These are phyloP conservation scores for Protomyces pachydermus DNA, from an alignment of 1,139 yeast species.

Conservation along the genomic window DNA sequence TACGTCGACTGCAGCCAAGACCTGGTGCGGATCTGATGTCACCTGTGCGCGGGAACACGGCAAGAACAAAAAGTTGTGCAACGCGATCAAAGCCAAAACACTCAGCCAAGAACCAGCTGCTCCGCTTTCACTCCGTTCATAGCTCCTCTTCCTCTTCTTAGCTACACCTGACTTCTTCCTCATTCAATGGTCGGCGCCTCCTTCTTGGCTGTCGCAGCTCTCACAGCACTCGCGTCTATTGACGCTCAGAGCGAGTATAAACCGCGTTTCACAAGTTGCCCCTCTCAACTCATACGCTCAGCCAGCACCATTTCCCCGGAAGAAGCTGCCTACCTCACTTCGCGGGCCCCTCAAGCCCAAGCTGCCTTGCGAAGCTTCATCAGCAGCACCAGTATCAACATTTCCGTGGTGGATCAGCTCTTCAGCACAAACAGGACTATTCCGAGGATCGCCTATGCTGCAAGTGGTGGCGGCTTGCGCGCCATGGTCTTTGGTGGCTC, in stretches of 20 bases:
- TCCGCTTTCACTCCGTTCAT: no score
- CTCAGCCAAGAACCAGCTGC: no score
- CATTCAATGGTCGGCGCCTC: neutral
- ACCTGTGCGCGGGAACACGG: no score
- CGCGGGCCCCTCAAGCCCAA: conserved; percentile 52
- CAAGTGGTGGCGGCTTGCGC: conserved; percentile 89
- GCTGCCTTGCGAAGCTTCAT: conserved; percentile 55
- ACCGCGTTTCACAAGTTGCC: conserved; percentile 59
- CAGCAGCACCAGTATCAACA: conserved; percentile 53
- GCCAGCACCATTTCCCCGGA: conserved; percentile 29
- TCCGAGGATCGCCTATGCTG: conserved; percentile 62
- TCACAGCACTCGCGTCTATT: neutral
- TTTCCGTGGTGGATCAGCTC: conserved; percentile 47
- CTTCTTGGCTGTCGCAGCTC: neutral
- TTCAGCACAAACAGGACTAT: conserved; percentile 44
- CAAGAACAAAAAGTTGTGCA: no score
- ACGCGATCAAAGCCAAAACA: no score
- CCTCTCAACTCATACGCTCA: conserved; percentile 36
- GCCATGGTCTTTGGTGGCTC: conserved; percentile 94
- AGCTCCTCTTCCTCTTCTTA: no score
- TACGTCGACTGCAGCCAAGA: no score
- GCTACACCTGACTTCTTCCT: no score
- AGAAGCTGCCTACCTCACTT: conserved; percentile 32
- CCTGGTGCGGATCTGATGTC: no score
- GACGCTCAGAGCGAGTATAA: conserved; percentile 48